Base-by-base conservation (phyloP, 306 rosid genomes). In the Geum urbanum region DNA sequence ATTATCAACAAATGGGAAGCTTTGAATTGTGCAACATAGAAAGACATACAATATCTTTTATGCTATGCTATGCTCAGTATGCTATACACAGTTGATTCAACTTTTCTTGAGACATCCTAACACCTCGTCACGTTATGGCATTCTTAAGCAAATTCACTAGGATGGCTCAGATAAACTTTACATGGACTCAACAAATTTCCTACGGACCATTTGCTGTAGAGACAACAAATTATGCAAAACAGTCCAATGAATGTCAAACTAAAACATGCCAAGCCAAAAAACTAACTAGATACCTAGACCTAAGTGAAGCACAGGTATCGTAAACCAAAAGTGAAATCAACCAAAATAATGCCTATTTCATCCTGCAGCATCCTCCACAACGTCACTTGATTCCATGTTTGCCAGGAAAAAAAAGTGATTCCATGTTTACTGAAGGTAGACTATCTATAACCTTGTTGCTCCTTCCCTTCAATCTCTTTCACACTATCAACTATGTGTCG, bases 401-500 rank as follows among this genome's bases (percentile, higher is more conserved):
- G 37, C 37, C 71, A 35, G 64, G 71, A 62, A 60, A 63, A 58
- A 13, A 55, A 69, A 16, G 32, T 74, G 71, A 40, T 68, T 37
- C 43, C 43, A 72, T 35, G 73, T 71, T 32, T 45, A 41, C 41
- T 55, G 69, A 9, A 45, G 65, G n/a, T 67, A 79, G 27, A 75
- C 84, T 87, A 88, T 85, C 91, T 76, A 41, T 58, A 85, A 73
- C 39, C 63, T 60, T 78, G 83, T 77, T 79, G 79, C 65, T 87
- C 95, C 80, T 85, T 83, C 51, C 70, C 71, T 81, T 94, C 99
- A 76, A 89, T 76, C 77, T 87, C 89, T 81, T 87, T 89, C 81
- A 94, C 97, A 79, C 79, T 89, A 32, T 86, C 91, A 72, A 94
- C 97, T 69, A 89, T 82, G 84, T 88, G 86, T 75, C 89, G 97